Conservation (phyloP, 2,329 filamentous ascomycete genomes). For the Calonectria ilicicola region DNA sequence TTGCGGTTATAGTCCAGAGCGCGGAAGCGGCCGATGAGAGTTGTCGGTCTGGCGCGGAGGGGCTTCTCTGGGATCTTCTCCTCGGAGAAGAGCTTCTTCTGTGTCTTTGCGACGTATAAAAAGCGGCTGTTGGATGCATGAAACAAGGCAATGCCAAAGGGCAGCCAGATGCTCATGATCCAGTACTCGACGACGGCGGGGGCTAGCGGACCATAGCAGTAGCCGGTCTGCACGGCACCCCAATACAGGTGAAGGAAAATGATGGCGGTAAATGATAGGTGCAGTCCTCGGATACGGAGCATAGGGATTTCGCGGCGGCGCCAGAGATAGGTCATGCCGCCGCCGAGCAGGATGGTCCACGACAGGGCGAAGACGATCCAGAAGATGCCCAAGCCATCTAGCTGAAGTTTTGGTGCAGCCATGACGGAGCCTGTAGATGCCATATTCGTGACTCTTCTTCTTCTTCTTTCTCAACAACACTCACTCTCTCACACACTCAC, state of each 20-base stretch:
- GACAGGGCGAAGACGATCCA: constrained; percentile 51
- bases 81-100: constrained; percentile 55
- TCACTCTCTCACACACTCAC: neutral
- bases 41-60: constrained; percentile 30
- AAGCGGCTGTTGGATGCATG: constrained; percentile 74
- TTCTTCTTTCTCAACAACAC: neutral
- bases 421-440: constrained; percentile 33
- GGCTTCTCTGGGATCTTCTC: constrained; percentile 25
- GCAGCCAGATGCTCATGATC: constrained; percentile 75
- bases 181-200: constrained; percentile 71
- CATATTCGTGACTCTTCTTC: constrained; percentile 24
- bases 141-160: constrained; percentile 74
- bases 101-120: constrained; percentile 67
- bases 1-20: constrained; percentile 59
- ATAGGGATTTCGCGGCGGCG: constrained; percentile 54
- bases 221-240: constrained; percentile 53
- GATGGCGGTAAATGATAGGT: constrained; percentile 55
- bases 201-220: constrained; percentile 53
- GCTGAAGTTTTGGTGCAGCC: constrained; percentile 40
- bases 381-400: constrained; percentile 56
- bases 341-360: constrained; percentile 54
- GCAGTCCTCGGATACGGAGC: constrained; percentile 54
- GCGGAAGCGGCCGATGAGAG: constrained; percentile 51
- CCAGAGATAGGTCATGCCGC: constrained; percentile 56
- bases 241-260: constrained; percentile 57